Evolutionary conservation across 2,329 filamentous ascomycete species (phyloP), one percentile per base, ranked within the genome.

Genomic region (Raffaelea albimanens): DNA sequence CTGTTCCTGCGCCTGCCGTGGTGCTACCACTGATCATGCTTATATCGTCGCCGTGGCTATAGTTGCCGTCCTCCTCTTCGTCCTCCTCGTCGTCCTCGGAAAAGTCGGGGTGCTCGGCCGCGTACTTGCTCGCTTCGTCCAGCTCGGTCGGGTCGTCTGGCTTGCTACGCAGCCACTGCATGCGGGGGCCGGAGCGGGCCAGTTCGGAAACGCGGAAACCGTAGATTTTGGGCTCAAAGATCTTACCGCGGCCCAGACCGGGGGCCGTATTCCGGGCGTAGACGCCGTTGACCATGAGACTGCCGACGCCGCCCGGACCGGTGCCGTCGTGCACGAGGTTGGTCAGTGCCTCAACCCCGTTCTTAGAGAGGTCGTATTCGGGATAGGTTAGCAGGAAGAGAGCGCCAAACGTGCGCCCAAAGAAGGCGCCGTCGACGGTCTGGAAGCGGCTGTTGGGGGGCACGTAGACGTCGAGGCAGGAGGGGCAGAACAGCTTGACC

Each of bases 311-410:
- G 23, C 19, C 45, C 25, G 36, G 40, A 34, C 40, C 43, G 38
- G 25, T 36, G 46, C 43, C 48, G 44, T 44, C 44, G 48, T 51
- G 49, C 46, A 51, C n/a, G 55, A 57, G 34, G 54, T 56, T 57
- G 53, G 65, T 64, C 16, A 84, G 67, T n/a, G 75, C 68, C 44
- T 83, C 76, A 46, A 73, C 69, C 48, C 82, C 82, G 57, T 81
- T 80, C 59, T 85, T 83, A 29, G 82, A 83, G 50, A 97, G 80
- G 57, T 96, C 89, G 61, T 96, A 85, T 62, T 98, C 93, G 33
- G 93, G 91, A 66, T 97, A 98, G 36, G 91, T 98, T 73, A 98
- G 91, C 63, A 98, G 88, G 71, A 98, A 98, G 50, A 98, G 80
- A 41, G 89, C 89, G 52, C 90, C 90, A 64, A 98, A 98, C 0